Evolutionary conservation across 352 stramenopile species (phyloP), one percentile per base, ranked within the genome.

Genomic region (Phytophthora meadii): DNA sequence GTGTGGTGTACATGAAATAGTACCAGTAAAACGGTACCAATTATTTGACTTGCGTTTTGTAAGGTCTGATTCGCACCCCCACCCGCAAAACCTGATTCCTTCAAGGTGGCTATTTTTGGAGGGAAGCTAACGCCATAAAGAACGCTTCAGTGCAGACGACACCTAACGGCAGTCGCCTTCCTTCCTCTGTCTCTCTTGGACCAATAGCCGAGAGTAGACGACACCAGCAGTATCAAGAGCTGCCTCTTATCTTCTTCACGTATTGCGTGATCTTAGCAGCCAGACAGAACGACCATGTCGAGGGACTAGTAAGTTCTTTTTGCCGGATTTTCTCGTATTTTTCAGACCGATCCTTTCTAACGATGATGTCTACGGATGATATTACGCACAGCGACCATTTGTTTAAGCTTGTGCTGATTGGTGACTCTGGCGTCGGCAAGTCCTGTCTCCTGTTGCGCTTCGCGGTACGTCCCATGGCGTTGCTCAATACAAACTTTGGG

Each of bases 361-460:
- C 61, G 51, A 61, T 59, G 24, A 53, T 54, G 28, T 12, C 8
- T 36, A 36, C 30, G 42, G 11, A 5, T 25, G 22, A 5, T 51
- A 27, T 55, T 51, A 39, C 34, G 32, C 39, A 36, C 53, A 95
- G 87, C 73, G 92, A 98, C 68, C 87, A 99, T 74, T 87, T 99
- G 45, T 99, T 99, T 77, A 99, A 99, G 81, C 88, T 99, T 28
- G 94, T 99, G 59, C 84, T 99, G 58, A 99, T 99, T 73, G 97
- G 97, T 45, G 97, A 99, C 78, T 98, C 93, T 52, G 97, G 97
- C 54, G 97, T 99, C 36, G 97, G 97, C 68, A 99, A 99, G 81
- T 99, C 96, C n/a, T 99, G 97, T 72, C 78, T 99, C 30, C 74
- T 99, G 40, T 77, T 99, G 61, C 90, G 97, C 64, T 99, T 99